Base-by-base conservation (phyloP, 83 land plant genomes). In the Thuja plicata region DNA sequence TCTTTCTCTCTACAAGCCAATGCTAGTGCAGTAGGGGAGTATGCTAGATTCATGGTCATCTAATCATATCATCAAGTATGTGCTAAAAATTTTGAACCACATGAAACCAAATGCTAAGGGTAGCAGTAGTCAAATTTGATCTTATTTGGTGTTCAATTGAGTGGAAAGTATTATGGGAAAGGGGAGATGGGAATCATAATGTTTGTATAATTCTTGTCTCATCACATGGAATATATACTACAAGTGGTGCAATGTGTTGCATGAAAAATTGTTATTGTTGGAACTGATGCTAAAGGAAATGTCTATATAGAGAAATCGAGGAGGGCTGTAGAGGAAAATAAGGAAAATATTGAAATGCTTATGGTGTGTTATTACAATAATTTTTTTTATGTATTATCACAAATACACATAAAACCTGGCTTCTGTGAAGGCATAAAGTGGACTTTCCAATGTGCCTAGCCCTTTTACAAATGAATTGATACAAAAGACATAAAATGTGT, bases 161-260 rank as follows among this genome's bases (percentile, higher is more conserved):
- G 41, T 52, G 30, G 40, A 34, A 38, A 57, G 41, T 90, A 86
- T 62, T 48, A 86, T 89, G 97, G 99, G 84, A 98, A 89, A 92
- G 97, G 91, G 99, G 99, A n/a, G 99, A 98, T 57, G 85, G 84
- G 66, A 97, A 98, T 86, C 92, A 99, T 55, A 90, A 97, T 92
- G 99, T 98, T 46, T 98, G 99, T 93, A 98, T 98, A 50, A 98
- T 98, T 74, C 99, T 99, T 38, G 96, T 94, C 40, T 98, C 99
- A 2, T 99, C 99, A 35, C 99, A 98, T 89, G 99, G 99, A 54
- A 98, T 99, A 84, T 97, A 98, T 88, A 99, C 99, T 82, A 99
- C 99, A n/a, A 98, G 99, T 95, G 99, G 98, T 54, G 99, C 99
- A 17, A 98, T 98, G 99, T 98, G 99, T 94, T 99, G 99, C 40